A percentile compares a stretch with the other conserved stretches of the same genome.
These are phyloP conservation scores for Talaromyces sp. DNA, from an alignment of 2,329 filamentous ascomycete species.

Conservation along the genomic window DNA sequence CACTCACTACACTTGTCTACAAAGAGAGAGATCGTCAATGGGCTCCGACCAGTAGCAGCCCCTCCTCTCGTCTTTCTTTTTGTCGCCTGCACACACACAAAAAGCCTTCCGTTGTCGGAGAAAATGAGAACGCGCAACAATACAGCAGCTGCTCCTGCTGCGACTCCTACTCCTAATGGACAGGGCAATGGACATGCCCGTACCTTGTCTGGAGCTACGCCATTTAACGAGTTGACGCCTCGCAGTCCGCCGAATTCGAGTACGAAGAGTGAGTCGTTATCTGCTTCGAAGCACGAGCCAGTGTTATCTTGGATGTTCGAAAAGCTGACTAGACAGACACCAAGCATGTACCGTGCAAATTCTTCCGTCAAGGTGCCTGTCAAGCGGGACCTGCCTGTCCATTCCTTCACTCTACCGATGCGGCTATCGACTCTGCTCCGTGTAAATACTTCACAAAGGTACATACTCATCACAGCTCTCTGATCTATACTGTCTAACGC, in stretches of 20 bases:
- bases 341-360: conserved; percentile 97
- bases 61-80: neutral
- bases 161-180: conserved; percentile 2
- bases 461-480: conserved; percentile 30
- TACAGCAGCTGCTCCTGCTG: conserved; percentile 10
- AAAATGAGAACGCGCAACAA: conserved; percentile 38
- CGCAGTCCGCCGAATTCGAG: conserved; percentile 48
- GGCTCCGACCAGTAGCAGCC: neutral
- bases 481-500: neutral
- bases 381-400: conserved; percentile 95
- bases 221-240: conserved; percentile 43
- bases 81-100: neutral
- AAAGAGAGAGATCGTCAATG: neutral
- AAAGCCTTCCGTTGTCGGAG: conserved; percentile 25
- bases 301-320: neutral
- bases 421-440: conserved; percentile 75
- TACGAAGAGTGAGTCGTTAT: conserved; percentile 28
- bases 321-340: conserved; percentile 62
- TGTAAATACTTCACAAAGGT: conserved; percentile 99
- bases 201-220: conserved; percentile 36
- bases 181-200: conserved; percentile 43
- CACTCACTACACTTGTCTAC: too few relatives aligned
- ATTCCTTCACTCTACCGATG: conserved; percentile 89
- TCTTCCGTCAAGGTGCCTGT: conserved; percentile 94
- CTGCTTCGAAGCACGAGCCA: too few relatives aligned